Conservation (phyloP, 257 asterid genomes). For the Plantago major region DNA sequence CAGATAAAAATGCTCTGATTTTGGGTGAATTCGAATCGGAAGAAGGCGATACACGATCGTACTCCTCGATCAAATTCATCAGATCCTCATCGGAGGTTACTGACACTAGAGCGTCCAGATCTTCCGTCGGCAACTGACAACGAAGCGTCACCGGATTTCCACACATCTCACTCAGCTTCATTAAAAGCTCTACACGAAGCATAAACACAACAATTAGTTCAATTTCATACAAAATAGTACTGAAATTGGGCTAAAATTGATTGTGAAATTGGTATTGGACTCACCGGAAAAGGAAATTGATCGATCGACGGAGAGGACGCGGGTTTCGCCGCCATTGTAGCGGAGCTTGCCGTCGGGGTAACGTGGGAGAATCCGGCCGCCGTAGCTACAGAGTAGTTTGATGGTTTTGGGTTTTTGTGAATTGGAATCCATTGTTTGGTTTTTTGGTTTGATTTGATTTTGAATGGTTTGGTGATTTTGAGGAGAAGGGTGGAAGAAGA, state of each 20-base stretch:
- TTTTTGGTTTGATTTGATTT: too few relatives aligned
- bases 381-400: slow-evolving; percentile 61
- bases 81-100: slow-evolving; percentile 80
- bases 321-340: slow-evolving; percentile 68
- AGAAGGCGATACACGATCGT: slow-evolving; percentile 37
- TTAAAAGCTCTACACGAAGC: slow-evolving; percentile 44
- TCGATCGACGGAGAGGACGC: slow-evolving; percentile 66
- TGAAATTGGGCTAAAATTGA: too few relatives aligned
- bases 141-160: slow-evolving; percentile 55
- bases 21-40: slow-evolving; percentile 31
- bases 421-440: slow-evolving; percentile 16
- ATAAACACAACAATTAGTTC: not conserved
- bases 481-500: too few relatives aligned
- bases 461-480: too few relatives aligned
- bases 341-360: slow-evolving; percentile 66
- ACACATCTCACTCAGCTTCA: slow-evolving; percentile 59
- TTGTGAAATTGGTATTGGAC: slow-evolving; percentile 1
- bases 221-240: not conserved
- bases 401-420: slow-evolving; percentile 18
- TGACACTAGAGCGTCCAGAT: slow-evolving; percentile 71
- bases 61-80: slow-evolving; percentile 68
- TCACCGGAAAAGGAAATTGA: slow-evolving; percentile 62
- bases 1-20: slow-evolving; percentile 61
- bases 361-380: slow-evolving; percentile 65
- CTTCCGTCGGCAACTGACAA: slow-evolving; percentile 77